These are phyloP conservation scores for Penium margaritaceum DNA, from an alignment of 139 green algal species.

Conservation along the genomic window DNA sequence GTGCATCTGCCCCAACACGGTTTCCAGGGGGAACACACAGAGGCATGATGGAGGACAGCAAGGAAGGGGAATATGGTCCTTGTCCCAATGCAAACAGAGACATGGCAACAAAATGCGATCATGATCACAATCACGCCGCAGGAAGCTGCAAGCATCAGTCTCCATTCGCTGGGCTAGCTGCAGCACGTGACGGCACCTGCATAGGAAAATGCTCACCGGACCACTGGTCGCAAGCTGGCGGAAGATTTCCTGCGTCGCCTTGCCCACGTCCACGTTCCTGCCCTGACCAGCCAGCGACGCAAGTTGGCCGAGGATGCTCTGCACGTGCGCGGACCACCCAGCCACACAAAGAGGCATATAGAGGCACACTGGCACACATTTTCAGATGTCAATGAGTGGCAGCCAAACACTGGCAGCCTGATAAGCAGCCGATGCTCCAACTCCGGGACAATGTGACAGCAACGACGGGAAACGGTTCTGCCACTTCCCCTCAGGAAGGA, in stretches of 20 bases:
- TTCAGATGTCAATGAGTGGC: neutral
- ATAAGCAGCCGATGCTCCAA: neutral
- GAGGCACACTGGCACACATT: no score
- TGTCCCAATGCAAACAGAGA: no score
- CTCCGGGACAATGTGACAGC: neutral
- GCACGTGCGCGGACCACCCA: no score
- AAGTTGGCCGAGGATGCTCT: neutral
- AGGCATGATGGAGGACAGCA: no score
- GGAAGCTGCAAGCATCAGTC: neutral
- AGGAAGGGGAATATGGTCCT: no score
- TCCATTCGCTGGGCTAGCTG: neutral
- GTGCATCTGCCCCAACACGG: no score
- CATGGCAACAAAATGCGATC: no score
- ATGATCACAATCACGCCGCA: neutral
- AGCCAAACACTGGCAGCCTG: neutral
- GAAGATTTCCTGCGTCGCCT: constrained; percentile 11
- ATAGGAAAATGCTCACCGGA: neutral
- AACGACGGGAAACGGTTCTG: no score
- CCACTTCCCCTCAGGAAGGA: no score
- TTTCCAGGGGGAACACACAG: no score
- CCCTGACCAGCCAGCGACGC: no score
- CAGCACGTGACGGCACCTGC: neutral
- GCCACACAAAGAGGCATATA: no score
- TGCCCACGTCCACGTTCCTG: neutral
- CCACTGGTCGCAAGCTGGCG: neutral